phyloP scores from a whole-genome alignment of 2,329 filamentous ascomycete genomes.

The Coniella lustricola region DNA sequence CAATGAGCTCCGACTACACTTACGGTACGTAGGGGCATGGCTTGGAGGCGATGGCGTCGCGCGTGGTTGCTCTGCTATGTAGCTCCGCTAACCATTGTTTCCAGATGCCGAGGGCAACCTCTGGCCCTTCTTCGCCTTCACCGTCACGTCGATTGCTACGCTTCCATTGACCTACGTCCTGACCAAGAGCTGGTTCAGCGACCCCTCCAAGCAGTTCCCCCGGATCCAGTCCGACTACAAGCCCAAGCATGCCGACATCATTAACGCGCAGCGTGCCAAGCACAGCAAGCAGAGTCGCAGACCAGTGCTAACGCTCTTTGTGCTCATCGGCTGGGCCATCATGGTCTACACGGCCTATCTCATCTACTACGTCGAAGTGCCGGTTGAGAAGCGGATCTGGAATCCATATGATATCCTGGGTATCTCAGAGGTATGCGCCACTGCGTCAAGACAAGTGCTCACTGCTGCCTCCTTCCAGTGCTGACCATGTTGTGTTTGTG shows the following conservation, averaged over 20 bases:
- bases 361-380: conserved; percentile 69
- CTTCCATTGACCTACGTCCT: conserved; percentile 85
- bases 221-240: conserved; percentile 77
- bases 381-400: conserved; percentile 67
- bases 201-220: conserved; percentile 72
- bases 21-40: conserved; percentile 42
- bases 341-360: conserved; percentile 92
- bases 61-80: neutral
- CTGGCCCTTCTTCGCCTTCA: conserved; percentile 98
- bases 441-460: conserved; percentile 1
- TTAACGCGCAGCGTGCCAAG: conserved; percentile 73
- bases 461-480: neutral
- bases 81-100: neutral
- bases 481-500: neutral
- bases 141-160: conserved; percentile 78
- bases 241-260: conserved; percentile 74
- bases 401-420: conserved; percentile 95
- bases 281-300: conserved; percentile 87
- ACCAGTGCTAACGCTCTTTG: conserved; percentile 74
- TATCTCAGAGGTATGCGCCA: conserved; percentile 61
- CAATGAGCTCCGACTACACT: conserved; percentile 91
- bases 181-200: conserved; percentile 61
- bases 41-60: no score
- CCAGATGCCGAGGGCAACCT: conserved; percentile 90
- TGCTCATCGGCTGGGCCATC: conserved; percentile 68